phyloP scores from a whole-genome alignment of 805 yeast genomes.

The Zygosaccharomyces rouxii region DNA sequence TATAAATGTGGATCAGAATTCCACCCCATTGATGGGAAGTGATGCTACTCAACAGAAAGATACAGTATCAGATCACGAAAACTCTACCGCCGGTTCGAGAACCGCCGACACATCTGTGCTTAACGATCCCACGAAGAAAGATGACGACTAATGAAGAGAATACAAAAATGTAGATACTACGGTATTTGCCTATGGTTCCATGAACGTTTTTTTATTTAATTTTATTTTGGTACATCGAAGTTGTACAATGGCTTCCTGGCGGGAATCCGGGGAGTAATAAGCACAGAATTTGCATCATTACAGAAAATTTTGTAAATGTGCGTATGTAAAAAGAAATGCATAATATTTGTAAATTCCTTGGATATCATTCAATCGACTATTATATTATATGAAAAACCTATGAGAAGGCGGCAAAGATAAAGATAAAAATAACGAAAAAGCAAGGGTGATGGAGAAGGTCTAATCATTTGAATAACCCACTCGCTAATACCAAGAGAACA shows the following conservation, averaged over 20 bases:
- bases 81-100: background rate
- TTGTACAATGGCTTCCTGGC: background rate
- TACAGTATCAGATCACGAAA: background rate
- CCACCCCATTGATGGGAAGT: background rate
- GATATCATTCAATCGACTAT: no score
- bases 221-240: background rate
- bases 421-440: no score
- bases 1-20: background rate
- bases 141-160: background rate
- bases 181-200: background rate
- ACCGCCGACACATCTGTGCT: background rate
- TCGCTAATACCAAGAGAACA: conserved; percentile 28
- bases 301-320: background rate
- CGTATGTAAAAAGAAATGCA: background rate
- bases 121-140: background rate
- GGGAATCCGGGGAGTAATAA: conserved; percentile 4
- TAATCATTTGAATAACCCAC: conserved; percentile 18
- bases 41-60: background rate
- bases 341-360: background rate
- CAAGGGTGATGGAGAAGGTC: background rate
- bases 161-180: background rate
- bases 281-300: background rate
- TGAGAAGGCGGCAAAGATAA: background rate
- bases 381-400: background rate
- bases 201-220: background rate